Evolutionary conservation across 305 asterid genomes (phyloP), one percentile per base, ranked within the genome.

Genomic region (Fraxinus ornus): DNA sequence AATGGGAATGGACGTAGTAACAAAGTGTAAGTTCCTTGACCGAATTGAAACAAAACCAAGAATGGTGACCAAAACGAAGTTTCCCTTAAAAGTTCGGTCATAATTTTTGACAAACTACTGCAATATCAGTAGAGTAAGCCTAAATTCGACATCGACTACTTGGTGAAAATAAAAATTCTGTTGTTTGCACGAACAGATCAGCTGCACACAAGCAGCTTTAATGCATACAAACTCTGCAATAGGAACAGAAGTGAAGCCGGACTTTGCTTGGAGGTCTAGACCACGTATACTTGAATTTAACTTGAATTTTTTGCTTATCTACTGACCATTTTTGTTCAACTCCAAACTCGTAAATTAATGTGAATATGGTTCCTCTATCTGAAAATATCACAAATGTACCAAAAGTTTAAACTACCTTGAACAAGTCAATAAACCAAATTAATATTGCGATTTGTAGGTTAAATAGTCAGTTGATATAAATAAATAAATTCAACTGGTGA

Each of bases 361-460:
- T 22, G 28, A 44, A 9, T n/a, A 36, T 39, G 55, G 32, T 85
- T 81, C 66, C 39, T 24, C 68, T n/a, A 72, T 41, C 19, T 26
- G 47, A 26, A 49, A 62, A 55, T 22, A 78, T 81, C 52, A 57
- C 37, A 70, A 74, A 78, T 24, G 30, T 39, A 41, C n/a, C 76
- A 66, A 52, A 66, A 26, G 7, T 10, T 66, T 66, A 66, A 66
- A 82, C 77, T 13, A 37, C 79, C 57, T 47, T 78, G 70, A n/a
- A 75, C 75, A 44, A 72, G 5, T 77, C 6, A 47, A 44, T 52
- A 44, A 64, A 41, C 35, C 24, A n/a, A 72, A 22, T 24, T 71
- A 44, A 28, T 28, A 62, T 5, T 78, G 62, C 19, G 17, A 57
- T 77, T n/a, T 75, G 62, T 62, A 12, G 52, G 73, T 55, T 77